Evolutionary conservation across 192 early-diverging fungal species (phyloP).

Genomic region (Backusella macrospora): DNA sequence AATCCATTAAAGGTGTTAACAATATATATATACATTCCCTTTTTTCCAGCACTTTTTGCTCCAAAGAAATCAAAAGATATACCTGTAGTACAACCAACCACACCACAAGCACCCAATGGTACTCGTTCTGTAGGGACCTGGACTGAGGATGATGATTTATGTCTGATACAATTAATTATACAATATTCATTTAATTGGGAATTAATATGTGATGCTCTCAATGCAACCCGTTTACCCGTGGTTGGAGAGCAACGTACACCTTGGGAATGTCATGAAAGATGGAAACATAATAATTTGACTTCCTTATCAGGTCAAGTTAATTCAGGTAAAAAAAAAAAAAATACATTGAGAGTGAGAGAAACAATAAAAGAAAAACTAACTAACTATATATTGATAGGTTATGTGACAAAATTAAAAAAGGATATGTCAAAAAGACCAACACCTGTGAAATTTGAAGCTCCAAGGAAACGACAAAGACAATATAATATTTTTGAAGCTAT

Average conservation of each 20-base stretch:
- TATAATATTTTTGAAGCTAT: constrained; percentile 64
- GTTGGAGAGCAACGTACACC: constrained; percentile 55
- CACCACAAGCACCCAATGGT: constrained; percentile 41
- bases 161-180: constrained; percentile 54
- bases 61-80: constrained; percentile 50
- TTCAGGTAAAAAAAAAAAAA: constrained; percentile 24
- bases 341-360: background rate
- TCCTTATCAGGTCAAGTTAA: constrained; percentile 41
- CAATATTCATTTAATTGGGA: constrained; percentile 70
- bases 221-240: constrained; percentile 49
- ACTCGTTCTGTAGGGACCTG: constrained; percentile 41
- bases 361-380: background rate
- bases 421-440: constrained; percentile 40
- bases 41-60: constrained; percentile 41
- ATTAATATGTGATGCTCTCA: constrained; percentile 64
- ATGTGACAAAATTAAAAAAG: constrained; percentile 41
- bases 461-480: constrained; percentile 50
- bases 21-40: no score
- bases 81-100: constrained; percentile 47
- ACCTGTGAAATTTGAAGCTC: constrained; percentile 31
- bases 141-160: constrained; percentile 60
- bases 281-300: constrained; percentile 54
- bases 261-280: constrained; percentile 71
- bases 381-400: constrained; percentile 19
- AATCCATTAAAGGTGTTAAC: no score